These are phyloP conservation scores for Erodium maritimum DNA, from an alignment of 345 rosid species.

Conservation along the genomic window DNA sequence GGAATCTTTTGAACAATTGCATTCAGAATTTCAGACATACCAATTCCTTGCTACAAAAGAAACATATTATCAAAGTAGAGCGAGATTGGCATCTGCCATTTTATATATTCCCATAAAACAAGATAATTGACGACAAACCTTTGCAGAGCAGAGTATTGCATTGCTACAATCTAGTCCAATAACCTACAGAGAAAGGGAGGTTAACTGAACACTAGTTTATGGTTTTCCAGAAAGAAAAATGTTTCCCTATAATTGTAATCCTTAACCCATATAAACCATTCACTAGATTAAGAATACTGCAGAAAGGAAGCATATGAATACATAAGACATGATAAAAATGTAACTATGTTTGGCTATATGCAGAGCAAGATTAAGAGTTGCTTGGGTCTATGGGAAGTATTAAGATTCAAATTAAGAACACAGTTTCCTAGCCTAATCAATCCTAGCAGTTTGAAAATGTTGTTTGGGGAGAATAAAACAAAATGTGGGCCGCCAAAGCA, in stretches of 20 bases:
- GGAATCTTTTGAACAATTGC: conserved; percentile 77
- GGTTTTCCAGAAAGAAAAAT: background rate
- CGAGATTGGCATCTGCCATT: background rate
- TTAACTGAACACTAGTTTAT: background rate
- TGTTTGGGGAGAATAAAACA: background rate
- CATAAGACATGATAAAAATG: too few relatives aligned
- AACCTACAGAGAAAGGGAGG: conserved; percentile 38
- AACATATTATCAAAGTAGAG: conserved; percentile 4
- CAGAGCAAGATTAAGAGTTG: too few relatives aligned
- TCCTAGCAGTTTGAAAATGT: background rate
- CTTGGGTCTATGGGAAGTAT: too few relatives aligned
- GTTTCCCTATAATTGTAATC: conserved; percentile 11
- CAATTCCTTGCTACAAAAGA: conserved; percentile 70
- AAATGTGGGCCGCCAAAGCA: background rate
- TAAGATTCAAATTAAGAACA: too few relatives aligned
- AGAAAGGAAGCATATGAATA: conserved; percentile 1
- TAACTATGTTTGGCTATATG: too few relatives aligned
- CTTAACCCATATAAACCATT: conserved; percentile 1
- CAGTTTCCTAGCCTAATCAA: background rate
- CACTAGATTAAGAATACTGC: conserved; percentile 2
- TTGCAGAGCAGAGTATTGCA: conserved; percentile 93
- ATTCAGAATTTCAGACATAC: conserved; percentile 70
- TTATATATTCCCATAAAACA: conserved; percentile 1
- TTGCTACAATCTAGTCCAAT: conserved; percentile 89
- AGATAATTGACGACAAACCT: conserved; percentile 41